phyloP scores from a whole-genome alignment of 164 flowering plant species.

The Tetrastigma voinierianum region DNA sequence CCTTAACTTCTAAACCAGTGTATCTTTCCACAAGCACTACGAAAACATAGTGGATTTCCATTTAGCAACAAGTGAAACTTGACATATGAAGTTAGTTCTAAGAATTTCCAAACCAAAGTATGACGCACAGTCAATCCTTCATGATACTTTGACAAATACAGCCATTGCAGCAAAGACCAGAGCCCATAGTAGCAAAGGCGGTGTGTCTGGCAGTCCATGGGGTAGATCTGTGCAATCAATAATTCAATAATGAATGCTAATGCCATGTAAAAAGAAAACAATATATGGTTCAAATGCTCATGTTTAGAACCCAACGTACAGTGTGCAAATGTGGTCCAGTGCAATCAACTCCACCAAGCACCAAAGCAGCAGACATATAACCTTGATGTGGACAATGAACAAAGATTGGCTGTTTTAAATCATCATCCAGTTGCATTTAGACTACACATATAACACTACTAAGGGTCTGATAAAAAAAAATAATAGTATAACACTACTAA shows the following conservation, averaged over 20 bases:
- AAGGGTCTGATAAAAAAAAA: no score
- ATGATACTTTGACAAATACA: no score
- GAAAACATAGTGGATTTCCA: no score
- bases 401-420: background rate
- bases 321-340: constrained; percentile 98
- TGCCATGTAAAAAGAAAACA: background rate
- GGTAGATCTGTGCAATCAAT: constrained; percentile 66
- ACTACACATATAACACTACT: background rate
- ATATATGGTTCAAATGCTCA: background rate
- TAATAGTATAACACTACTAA: no score
- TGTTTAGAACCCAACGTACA: constrained; percentile 32
- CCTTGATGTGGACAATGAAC: constrained; percentile 64
- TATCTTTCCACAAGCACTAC: no score
- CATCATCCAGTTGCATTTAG: background rate
- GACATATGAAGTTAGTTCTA: no score
- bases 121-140: constrained; percentile 42
- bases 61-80: no score
- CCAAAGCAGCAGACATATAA: constrained; percentile 87
- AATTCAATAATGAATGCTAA: no score
- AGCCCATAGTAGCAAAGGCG: constrained; percentile 97
- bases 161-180: constrained; percentile 69
- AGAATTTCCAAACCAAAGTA: no score
- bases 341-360: constrained; percentile 97
- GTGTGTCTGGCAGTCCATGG: constrained; percentile 94
- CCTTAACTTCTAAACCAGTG: no score